Evolutionary conservation across 2,329 filamentous ascomycete species (phyloP), one percentile per base, ranked within the genome.

Genomic region (Chrysoporthe puriensis): DNA sequence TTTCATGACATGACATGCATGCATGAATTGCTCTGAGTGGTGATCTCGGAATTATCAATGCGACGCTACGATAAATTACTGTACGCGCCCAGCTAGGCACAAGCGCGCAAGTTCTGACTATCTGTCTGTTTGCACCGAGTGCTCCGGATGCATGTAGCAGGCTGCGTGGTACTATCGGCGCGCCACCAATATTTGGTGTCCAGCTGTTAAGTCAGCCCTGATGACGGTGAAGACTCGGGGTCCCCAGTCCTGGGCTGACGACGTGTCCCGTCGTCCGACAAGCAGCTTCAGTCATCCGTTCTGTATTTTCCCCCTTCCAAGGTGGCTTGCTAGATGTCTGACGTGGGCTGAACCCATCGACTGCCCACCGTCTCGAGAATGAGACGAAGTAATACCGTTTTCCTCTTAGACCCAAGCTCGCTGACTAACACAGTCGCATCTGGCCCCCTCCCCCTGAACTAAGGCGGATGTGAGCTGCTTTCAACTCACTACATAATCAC

Each of bases 191-290:
- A 9, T 21, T 21, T 13, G 43, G 59, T 48, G 42, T 16, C 26
- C 21, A 42, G 26, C 59, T 61, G 42, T 46, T 61, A 61, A 57
- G 40, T 61, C 59, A 61, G n/a, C 43, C 32, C 26, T 18, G 6
- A 32, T 26, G 32, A 21, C 8, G 42, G 42, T 32, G 26, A 5
- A 3, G 18, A 9, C 1, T 5, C 8, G 8, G 18, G 54, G 6
- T 18, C 40, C 26, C 36, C 9, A 48, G 42, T 44, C 40, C 58
- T 61, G 40, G 58, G 21, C 40, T 46, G 57, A 44, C 57, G 21
- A n/a, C 40, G n/a, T 43, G 57, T 32, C n/a, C 26, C 43, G 58
- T 32, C n/a, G 21, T 48, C 11, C 58, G 16, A 36, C 58, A 46
- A 9, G 13, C 21, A 14, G 40, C 36, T 43, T 43, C 57, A 40